A percentile compares a stretch with the other conserved stretches of the same genome.
phyloP scores from a whole-genome alignment of 1,139 yeast genomes.

The Scheffersomyces insectosa region DNA sequence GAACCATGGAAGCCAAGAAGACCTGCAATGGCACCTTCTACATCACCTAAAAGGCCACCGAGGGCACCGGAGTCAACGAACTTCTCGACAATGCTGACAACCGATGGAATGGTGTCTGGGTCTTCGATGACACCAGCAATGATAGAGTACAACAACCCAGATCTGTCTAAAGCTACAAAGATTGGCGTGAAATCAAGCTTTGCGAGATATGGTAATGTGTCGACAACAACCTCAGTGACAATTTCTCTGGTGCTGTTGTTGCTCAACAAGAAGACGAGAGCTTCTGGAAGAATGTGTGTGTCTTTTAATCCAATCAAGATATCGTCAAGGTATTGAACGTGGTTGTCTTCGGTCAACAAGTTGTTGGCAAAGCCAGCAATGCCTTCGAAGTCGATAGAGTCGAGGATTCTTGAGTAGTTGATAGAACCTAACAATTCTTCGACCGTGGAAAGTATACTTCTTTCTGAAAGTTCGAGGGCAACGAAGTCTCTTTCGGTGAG shows the following conservation, averaged over 20 bases:
- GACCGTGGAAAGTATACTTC: slow-evolving; percentile 9
- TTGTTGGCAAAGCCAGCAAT: slow-evolving; percentile 35
- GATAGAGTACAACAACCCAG: slow-evolving; percentile 34
- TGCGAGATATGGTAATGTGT: slow-evolving; percentile 18
- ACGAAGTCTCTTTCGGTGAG: slow-evolving; percentile 23
- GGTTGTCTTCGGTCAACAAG: slow-evolving; percentile 23
- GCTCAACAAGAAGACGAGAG: slow-evolving; percentile 24
- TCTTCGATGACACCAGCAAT: slow-evolving; percentile 28
- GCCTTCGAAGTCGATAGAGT: slow-evolving; percentile 25
- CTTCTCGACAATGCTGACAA: slow-evolving; percentile 23
- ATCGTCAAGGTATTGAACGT: slow-evolving; percentile 26
- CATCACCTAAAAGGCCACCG: slow-evolving; percentile 4
- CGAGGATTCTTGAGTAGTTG: slow-evolving; percentile 21
- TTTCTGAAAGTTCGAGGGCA: not conserved
- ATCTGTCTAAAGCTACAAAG: slow-evolving; percentile 34
- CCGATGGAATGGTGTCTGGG: slow-evolving; percentile 29
- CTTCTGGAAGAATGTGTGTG: slow-evolving; percentile 27
- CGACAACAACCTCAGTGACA: slow-evolving; percentile 18
- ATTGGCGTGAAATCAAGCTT: slow-evolving; percentile 28
- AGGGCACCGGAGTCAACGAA: slow-evolving; percentile 22
- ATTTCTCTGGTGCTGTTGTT: slow-evolving; percentile 26
- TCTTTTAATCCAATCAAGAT: slow-evolving; percentile 25
- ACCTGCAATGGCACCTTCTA: slow-evolving; percentile 3
- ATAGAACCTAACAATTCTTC: slow-evolving; percentile 11
- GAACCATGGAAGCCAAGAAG: slow-evolving; percentile 1